Evolutionary conservation across 1,284 basidiomycete genomes (phyloP).

Genomic region (Trichosporon faecale): DNA sequence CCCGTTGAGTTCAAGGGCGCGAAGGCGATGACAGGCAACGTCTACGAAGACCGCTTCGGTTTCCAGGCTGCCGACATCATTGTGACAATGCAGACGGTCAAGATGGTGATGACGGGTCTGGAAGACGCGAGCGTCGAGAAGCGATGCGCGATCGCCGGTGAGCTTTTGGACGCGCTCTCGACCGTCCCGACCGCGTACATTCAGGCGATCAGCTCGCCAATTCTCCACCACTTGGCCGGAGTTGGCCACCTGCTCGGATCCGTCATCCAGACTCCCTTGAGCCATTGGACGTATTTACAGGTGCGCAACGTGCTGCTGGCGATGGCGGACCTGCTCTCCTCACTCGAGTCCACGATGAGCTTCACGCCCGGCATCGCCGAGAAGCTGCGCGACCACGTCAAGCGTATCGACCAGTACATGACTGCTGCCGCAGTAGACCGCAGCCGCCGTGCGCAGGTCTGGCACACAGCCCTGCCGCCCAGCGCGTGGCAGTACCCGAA

Average conservation of each 20-base stretch:
- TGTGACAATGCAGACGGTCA: slow-evolving; percentile 47
- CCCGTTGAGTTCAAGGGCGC: slow-evolving; percentile 39
- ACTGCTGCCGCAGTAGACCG: slow-evolving; percentile 34
- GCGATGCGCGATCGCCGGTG: slow-evolving; percentile 46
- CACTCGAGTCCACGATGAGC: slow-evolving; percentile 36
- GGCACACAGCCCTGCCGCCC: slow-evolving; percentile 21
- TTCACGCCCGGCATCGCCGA: slow-evolving; percentile 38
- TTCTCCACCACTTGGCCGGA: slow-evolving; percentile 49
- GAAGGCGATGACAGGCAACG: slow-evolving; percentile 40
- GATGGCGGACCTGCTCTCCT: slow-evolving; percentile 42
- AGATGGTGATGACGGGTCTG: slow-evolving; percentile 46
- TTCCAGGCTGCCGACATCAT: slow-evolving; percentile 49
- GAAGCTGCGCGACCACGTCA: slow-evolving; percentile 42
- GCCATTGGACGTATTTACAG: slow-evolving; percentile 44
- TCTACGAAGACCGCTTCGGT: slow-evolving; percentile 40
- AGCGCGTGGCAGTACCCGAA: slow-evolving; percentile 13
- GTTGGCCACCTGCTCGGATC: slow-evolving; percentile 50
- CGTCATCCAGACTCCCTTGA: slow-evolving; percentile 46
- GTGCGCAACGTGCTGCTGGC: slow-evolving; percentile 45
- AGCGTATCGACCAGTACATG: slow-evolving; percentile 49
- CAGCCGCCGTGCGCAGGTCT: slow-evolving; percentile 21
- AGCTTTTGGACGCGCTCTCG: slow-evolving; percentile 45
- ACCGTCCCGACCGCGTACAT: slow-evolving; percentile 47
- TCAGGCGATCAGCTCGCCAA: slow-evolving; percentile 41
- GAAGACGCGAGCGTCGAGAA: slow-evolving; percentile 42